Evolutionary conservation across 768 basidiomycete genomes (phyloP).

Genomic region (Hygrophoropsis aurantiaca): DNA sequence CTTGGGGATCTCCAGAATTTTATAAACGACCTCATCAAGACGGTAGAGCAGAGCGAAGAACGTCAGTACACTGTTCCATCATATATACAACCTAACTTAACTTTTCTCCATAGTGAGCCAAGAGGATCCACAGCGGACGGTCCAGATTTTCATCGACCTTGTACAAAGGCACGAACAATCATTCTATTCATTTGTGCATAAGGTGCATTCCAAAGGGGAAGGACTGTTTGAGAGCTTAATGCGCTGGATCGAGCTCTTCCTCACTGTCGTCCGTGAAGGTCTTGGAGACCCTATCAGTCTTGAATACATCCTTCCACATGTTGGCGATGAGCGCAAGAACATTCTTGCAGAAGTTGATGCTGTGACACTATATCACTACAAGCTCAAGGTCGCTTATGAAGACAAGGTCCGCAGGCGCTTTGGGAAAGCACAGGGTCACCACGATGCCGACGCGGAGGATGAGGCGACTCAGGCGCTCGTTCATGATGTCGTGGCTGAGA

Average conservation of each 20-base stretch:
- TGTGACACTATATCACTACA: conserved; percentile 90
- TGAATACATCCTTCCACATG: conserved; percentile 87
- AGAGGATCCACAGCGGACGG: conserved; percentile 81
- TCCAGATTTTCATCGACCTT: conserved; percentile 91
- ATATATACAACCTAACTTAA: conserved; percentile 1
- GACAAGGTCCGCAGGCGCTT: conserved; percentile 88
- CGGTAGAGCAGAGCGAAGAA: conserved; percentile 90
- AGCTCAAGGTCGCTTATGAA: conserved; percentile 90
- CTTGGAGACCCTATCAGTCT: conserved; percentile 74
- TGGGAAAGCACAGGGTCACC: conserved; percentile 51
- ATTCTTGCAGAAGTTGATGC: conserved; percentile 87
- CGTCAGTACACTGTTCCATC: conserved; percentile 47
- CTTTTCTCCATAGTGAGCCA: conserved; percentile 57
- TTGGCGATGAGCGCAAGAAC: conserved; percentile 68
- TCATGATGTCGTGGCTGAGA: conserved; percentile 75
- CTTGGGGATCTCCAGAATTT: conserved; percentile 90
- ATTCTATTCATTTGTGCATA: conserved; percentile 97
- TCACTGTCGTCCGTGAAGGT: conserved; percentile 88
- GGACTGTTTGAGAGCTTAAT: conserved; percentile 91
- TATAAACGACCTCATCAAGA: conserved; percentile 90
- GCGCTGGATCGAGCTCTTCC: conserved; percentile 95
- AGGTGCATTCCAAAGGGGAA: conserved; percentile 96
- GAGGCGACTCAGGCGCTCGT: conserved; percentile 82
- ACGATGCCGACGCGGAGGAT: conserved; percentile 71
- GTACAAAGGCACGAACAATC: conserved; percentile 92